Base-by-base conservation (phyloP, 345 rosid species). In the Theobroma cacao region DNA sequence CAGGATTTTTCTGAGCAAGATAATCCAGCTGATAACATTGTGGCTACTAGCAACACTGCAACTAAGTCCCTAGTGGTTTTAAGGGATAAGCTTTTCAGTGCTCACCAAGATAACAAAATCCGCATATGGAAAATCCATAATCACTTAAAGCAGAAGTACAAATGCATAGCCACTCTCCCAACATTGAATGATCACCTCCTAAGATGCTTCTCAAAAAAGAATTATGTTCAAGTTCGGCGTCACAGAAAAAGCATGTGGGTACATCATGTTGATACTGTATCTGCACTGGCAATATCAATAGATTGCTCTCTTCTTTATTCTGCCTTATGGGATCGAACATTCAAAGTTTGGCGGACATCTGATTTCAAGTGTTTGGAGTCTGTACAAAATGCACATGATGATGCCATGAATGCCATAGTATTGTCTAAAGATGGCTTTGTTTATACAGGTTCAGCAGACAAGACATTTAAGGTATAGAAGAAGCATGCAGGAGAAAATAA, bases 231-330 rank as follows among this genome's bases (percentile, higher is more conserved):
- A 68, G 90, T 94, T 14, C 81, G 98, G 59, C 80, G 94, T 34
- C 98, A 94, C 85, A 88, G 87, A 88, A 90, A 82, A 80, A 52
- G 76, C 83, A 87, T 91, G 67, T 94, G 98, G 98, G 90, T 94
- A 17, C 89, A 92, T 53, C 95, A 94, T 77, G 91, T 87, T 6
- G 97, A 94, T 74, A 83, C 94, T 0, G 95, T 92, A 15, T 88
- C 98, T 24, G 83, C 88, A 18, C 87, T 94, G 0, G 93, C 88
- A 2, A 53, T 86, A 34, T 87, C 90, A 17, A 31, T 18, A 1
- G 91, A 85, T 31, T 81, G 79, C 17, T 78, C 91, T 40, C 75
- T 90, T 61, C 85, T 94, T n/a, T 94, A 81, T 82, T 92, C 98
- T 31, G 91, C 84, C 59, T 94, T 95, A 2, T 94, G 98, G 98